Conservation (phyloP, 2,329 filamentous ascomycete species). For the Calonectria leucothoes region DNA sequence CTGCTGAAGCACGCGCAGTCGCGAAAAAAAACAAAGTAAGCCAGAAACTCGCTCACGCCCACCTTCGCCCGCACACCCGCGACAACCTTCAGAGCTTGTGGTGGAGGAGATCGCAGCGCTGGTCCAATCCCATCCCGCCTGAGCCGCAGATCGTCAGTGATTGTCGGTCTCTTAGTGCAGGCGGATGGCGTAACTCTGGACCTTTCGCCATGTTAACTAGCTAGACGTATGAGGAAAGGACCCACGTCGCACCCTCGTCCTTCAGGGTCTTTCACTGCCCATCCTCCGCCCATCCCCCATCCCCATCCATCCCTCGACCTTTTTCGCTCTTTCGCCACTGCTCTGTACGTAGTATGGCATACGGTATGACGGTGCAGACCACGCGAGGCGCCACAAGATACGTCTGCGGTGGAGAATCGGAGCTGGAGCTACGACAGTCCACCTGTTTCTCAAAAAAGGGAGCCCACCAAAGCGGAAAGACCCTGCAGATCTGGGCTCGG, state of each 20-base stretch:
- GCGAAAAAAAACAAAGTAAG: background rate
- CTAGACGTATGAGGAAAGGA: background rate
- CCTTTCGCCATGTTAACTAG: conserved; percentile 5
- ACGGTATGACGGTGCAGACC: conserved; percentile 16
- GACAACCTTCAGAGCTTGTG: background rate
- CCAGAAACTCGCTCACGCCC: conserved; percentile 14
- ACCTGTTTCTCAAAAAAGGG: conserved; percentile 7
- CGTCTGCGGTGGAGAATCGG: background rate
- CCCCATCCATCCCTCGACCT: background rate
- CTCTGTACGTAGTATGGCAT: background rate
- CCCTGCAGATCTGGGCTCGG: conserved; percentile 40
- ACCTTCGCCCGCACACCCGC: conserved; percentile 28
- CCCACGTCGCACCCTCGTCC: conserved; percentile 20
- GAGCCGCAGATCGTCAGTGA: conserved; percentile 37
- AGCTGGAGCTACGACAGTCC: conserved; percentile 1
- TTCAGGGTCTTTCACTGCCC: conserved; percentile 38
- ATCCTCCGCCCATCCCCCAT: conserved; percentile 3
- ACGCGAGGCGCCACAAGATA: conserved; percentile 8
- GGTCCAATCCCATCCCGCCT: conserved; percentile 32
- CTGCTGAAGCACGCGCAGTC: conserved; percentile 1
- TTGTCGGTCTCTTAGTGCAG: conserved; percentile 38
- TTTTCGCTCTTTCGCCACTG: conserved; percentile 11
- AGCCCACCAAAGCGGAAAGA: conserved; percentile 32
- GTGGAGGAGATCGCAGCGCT: conserved; percentile 14
- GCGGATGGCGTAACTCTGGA: conserved; percentile 40